Conservation (phyloP, 2,329 filamentous ascomycete species). For the Fusarium sp. region DNA sequence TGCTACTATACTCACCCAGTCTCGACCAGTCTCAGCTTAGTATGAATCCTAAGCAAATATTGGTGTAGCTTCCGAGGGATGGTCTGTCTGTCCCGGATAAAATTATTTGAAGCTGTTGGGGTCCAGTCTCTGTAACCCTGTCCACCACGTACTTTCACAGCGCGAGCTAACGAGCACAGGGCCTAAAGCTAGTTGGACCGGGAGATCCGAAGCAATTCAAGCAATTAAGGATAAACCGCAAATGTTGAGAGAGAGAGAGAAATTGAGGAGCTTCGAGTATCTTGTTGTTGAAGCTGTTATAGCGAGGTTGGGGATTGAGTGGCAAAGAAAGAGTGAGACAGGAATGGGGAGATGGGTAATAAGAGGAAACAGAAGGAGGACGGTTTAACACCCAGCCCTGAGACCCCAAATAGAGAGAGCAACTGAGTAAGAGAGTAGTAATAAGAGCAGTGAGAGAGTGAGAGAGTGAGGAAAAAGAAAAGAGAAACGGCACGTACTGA, state of each 20-base stretch:
- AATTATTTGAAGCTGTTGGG: constrained; percentile 17
- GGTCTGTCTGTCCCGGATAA: not conserved
- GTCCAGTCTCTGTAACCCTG: constrained; percentile 18
- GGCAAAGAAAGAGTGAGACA: not conserved
- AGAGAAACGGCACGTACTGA: not conserved
- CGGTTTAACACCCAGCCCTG: not conserved
- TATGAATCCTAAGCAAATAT: not conserved
- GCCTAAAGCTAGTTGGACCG: constrained; percentile 26
- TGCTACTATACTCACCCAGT: constrained; percentile 31
- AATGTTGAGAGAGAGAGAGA: not conserved
- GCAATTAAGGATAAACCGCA: not conserved
- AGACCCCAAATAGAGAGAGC: constrained; percentile 1
- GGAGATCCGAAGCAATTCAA: constrained; percentile 24
- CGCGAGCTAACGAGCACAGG: constrained; percentile 23
- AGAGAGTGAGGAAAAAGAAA: not conserved
- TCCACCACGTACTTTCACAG: constrained; percentile 4
- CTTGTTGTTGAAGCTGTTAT: not conserved
- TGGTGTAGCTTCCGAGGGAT: constrained; percentile 7
- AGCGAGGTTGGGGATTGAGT: not conserved
- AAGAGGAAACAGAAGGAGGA: constrained; percentile 7
- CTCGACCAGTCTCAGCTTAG: constrained; percentile 1
- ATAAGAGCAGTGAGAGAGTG: not conserved
- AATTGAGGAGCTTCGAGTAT: not conserved
- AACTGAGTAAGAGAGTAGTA: not conserved
- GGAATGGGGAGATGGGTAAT: not conserved